Percentiles rank a stretch among this genome's conserved stretches.
phyloP scores from a whole-genome alignment of 352 stramenopile genomes.

The Globisporangium polare region DNA sequence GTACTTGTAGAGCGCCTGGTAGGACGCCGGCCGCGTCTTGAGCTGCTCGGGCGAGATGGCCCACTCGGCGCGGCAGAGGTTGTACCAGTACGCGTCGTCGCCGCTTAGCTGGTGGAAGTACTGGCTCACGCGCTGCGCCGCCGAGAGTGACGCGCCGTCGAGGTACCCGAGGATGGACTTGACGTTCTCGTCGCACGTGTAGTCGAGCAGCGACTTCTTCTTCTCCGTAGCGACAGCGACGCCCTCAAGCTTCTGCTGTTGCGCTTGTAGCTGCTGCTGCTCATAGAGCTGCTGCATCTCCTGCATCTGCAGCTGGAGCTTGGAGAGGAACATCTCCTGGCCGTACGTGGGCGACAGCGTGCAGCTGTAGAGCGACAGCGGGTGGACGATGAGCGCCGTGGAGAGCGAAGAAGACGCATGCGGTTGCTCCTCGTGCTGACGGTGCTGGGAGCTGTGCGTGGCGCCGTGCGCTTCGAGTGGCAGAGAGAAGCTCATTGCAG shows the following conservation, averaged over 20 bases:
- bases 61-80: conserved; percentile 69
- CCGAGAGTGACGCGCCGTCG: conserved; percentile 63
- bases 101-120: conserved; percentile 46
- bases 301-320: conserved; percentile 25
- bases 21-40: conserved; percentile 46
- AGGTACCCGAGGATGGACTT: conserved; percentile 60
- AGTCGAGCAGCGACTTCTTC: conserved; percentile 49
- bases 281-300: conserved; percentile 31
- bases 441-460: background rate
- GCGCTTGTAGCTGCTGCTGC: conserved; percentile 13
- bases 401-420: conserved; percentile 1
- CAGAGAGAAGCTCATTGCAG: conserved; percentile 12
- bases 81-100: conserved; percentile 62
- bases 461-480: conserved; percentile 11
- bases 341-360: conserved; percentile 27
- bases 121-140: conserved; percentile 50
- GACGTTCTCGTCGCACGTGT: conserved; percentile 73
- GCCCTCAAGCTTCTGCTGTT: conserved; percentile 6
- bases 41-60: conserved; percentile 73
- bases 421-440: background rate
- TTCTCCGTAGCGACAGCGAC: background rate
- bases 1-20: conserved; percentile 75
- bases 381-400: conserved; percentile 64
- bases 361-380: conserved; percentile 41
- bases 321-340: conserved; percentile 33